Base-by-base conservation (phyloP, 169 alveolate species). In the Cryptosporidium xiaoi region DNA sequence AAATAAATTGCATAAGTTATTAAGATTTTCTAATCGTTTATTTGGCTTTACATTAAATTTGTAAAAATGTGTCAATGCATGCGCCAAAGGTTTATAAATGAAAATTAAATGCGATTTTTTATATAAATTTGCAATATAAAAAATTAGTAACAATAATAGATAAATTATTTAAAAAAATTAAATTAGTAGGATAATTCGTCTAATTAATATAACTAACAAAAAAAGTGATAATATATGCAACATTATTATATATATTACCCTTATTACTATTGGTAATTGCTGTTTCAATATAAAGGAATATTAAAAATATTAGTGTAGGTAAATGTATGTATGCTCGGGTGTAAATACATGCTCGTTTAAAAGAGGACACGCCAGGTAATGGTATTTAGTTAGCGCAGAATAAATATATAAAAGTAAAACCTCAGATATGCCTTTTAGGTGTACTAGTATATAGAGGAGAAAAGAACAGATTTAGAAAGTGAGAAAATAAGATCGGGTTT, bases 321-420 rank as follows among this genome's bases (percentile, higher is more conserved):
- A 40, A 29, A 64, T 34, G 64, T 77, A 20, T 77, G 36, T 60
- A 77, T 77, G 87, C 87, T 77, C 87, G 87, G 64, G 44, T 77
- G 33, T 58, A 50, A 77, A 77, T 62, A 27, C 50, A 77, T 77
- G 87, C 87, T 77, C 87, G 87, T 33, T 77, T 77, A 60, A 77
- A 77, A 60, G 87, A 56, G 87, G 87, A 77, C 87, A 77, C 87
- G 87, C 87, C 87, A 56, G 29, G 33, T 20, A 16, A 16, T n/a
- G 29, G 64, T 40, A 40, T 40, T 40, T n/a, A 53, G 1, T 5
- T 53, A 53, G 83, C 68, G 83, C 83, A 69, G 67, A 56, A 31
- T 69, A 29, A 69, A 56, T 20, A 24, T 69, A 16, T 69, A 51
- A n/a, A 64, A 64, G 56, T 51, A 69, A 69, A 53, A 56, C 13